Evolutionary conservation across 169 alveolate genomes (phyloP).

Genomic region (Eimeria brunetti): DNA sequence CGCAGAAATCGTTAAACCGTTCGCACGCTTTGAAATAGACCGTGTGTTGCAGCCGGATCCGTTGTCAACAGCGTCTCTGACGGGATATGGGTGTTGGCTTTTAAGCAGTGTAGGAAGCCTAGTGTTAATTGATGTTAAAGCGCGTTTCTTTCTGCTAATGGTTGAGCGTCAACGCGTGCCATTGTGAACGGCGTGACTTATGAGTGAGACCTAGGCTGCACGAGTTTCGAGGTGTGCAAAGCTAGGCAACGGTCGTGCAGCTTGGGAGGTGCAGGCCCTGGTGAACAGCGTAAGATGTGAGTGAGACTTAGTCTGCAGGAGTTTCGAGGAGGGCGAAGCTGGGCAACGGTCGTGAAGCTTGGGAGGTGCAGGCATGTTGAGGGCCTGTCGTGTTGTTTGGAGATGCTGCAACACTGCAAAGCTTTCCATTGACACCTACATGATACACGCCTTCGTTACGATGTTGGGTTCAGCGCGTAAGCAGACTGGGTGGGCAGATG

Average conservation of each 20-base stretch:
- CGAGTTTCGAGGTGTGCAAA: background rate
- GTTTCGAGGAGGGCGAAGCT: background rate
- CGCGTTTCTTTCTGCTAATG: background rate
- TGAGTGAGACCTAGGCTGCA: background rate
- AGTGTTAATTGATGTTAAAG: background rate
- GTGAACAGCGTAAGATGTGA: background rate
- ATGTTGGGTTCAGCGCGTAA: background rate
- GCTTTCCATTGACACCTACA: background rate
- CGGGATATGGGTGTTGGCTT: background rate
- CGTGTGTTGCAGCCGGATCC: background rate
- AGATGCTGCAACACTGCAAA: background rate
- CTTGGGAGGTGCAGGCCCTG: background rate
- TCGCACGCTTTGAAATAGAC: background rate
- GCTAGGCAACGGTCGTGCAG: background rate
- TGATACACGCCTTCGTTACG: background rate
- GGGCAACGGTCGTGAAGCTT: background rate
- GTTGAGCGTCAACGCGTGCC: background rate
- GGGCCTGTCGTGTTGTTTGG: background rate
- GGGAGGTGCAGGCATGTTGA: background rate
- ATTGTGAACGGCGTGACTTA: background rate
- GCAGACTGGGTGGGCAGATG: no score
- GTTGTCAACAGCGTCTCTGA: background rate
- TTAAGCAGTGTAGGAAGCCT: background rate
- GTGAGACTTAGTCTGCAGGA: background rate
- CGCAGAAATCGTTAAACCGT: background rate